These are phyloP conservation scores for Scheffersomyces lignosus DNA, from an alignment of 805 yeast species.

Conservation along the genomic window DNA sequence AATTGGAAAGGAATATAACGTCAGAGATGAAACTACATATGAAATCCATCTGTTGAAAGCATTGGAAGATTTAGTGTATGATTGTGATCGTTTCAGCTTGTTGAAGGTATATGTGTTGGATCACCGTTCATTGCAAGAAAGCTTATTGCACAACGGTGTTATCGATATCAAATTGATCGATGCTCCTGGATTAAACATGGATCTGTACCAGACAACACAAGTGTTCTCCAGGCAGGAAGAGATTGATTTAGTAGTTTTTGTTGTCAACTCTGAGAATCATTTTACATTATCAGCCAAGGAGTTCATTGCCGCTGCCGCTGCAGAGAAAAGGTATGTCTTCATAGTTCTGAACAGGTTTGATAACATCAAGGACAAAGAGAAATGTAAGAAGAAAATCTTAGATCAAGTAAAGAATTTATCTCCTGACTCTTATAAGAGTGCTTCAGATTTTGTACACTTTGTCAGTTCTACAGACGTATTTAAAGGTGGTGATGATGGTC, in stretches of 20 bases:
- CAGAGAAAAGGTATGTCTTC: conserved; percentile 87
- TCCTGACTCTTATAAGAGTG: conserved; percentile 87
- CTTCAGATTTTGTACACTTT: conserved; percentile 91
- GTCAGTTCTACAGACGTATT: conserved; percentile 64
- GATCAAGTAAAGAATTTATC: conserved; percentile 83
- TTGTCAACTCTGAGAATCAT: conserved; percentile 94
- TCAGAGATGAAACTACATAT: conserved; percentile 65
- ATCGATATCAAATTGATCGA: conserved; percentile 91
- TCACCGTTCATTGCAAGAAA: conserved; percentile 60
- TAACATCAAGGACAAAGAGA: conserved; percentile 73
- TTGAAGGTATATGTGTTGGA: conserved; percentile 84
- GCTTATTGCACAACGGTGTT: conserved; percentile 82
- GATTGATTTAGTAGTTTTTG: conserved; percentile 93
- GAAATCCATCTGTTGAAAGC: conserved; percentile 52
- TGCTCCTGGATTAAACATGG: conserved; percentile 96
- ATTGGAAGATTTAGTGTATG: conserved; percentile 69
- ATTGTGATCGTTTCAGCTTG: conserved; percentile 67
- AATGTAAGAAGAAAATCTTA: conserved; percentile 74
- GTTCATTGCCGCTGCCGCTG: conserved; percentile 85
- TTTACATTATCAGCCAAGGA: conserved; percentile 93
- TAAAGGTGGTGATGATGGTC: conserved; percentile 35
- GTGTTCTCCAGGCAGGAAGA: conserved; percentile 96
- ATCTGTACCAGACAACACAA: conserved; percentile 90
- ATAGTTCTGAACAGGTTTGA: conserved; percentile 94
- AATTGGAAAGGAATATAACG: conserved; percentile 51